Evolutionary conservation across 176 grass and related monocot genomes (phyloP).

Genomic region (Elymus sibiricus): DNA sequence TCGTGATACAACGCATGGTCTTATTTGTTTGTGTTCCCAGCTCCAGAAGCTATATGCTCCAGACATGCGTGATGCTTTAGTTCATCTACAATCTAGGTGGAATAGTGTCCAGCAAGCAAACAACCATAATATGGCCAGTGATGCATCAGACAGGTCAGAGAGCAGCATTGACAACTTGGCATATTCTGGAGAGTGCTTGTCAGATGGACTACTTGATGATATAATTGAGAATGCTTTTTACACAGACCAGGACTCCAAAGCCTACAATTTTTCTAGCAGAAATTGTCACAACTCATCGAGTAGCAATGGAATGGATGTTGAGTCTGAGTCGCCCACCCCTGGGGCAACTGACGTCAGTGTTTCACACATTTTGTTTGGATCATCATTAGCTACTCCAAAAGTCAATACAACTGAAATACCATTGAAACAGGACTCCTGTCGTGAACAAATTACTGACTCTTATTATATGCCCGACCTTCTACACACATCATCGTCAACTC

Average conservation of each 20-base stretch:
- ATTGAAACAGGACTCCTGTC: constrained; percentile 23
- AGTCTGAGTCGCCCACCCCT: constrained; percentile 8
- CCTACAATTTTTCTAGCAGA: constrained; percentile 21
- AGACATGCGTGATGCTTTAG: constrained; percentile 80
- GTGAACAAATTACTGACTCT: constrained; percentile 67
- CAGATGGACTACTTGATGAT: constrained; percentile 81
- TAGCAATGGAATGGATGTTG: constrained; percentile 44
- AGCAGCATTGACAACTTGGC: constrained; percentile 28
- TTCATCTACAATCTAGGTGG: constrained; percentile 98
- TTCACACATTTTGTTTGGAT: not conserved
- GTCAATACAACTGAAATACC: constrained; percentile 16
- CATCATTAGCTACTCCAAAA: constrained; percentile 16
- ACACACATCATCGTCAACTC: constrained; percentile 31
- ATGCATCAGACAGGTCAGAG: constrained; percentile 43
- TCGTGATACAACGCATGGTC: constrained; percentile 71
- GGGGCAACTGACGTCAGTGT: constrained; percentile 1
- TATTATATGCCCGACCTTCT: constrained; percentile 64
- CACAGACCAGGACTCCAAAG: constrained; percentile 10
- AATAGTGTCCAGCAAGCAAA: constrained; percentile 69
- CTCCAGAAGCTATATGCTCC: constrained; percentile 88
- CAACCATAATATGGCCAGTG: constrained; percentile 34
- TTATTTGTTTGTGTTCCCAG: constrained; percentile 64
- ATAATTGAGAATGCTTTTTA: constrained; percentile 91
- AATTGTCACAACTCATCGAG: constrained; percentile 30
- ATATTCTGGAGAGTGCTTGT: constrained; percentile 35